A percentile compares a stretch with the other conserved stretches of the same genome.
phyloP scores from a whole-genome alignment of 768 basidiomycete genomes.

The Tylopilus subfusipes region DNA sequence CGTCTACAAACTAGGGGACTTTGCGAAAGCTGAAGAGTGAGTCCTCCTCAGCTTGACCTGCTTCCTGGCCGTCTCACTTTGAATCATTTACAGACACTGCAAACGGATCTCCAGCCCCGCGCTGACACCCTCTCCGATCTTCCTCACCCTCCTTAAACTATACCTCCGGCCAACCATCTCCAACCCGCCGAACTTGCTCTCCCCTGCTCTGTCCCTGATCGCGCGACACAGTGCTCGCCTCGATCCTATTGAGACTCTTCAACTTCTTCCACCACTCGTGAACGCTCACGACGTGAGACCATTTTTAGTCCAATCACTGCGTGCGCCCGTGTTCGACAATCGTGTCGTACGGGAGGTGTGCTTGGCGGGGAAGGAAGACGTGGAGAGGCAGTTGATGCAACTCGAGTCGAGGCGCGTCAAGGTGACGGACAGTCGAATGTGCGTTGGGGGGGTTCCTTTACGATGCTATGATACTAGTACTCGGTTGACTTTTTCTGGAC shows the following conservation, averaged over 20 bases:
- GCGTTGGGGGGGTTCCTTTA: conserved; percentile 28
- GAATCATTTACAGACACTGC: conserved; percentile 68
- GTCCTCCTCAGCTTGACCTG: conserved; percentile 20
- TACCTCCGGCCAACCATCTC: conserved; percentile 74
- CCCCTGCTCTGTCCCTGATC: conserved; percentile 86
- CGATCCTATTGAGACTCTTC: conserved; percentile 76
- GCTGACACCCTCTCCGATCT: conserved; percentile 59
- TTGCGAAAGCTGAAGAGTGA: conserved; percentile 85
- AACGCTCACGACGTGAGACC: conserved; percentile 73
- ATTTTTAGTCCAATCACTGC: conserved; percentile 71
- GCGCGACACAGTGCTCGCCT: conserved; percentile 78
- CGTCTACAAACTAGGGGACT: conserved; percentile 82
- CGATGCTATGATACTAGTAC: not conserved
- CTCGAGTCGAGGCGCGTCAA: conserved; percentile 82
- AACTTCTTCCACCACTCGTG: conserved; percentile 87
- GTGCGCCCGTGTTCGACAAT: conserved; percentile 66
- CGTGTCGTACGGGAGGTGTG: conserved; percentile 65
- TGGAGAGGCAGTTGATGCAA: conserved; percentile 67
- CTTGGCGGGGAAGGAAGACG: conserved; percentile 74
- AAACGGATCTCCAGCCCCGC: conserved; percentile 68
- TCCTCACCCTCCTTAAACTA: conserved; percentile 79
- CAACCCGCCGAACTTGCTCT: conserved; percentile 54
- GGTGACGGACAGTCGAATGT: conserved; percentile 92
- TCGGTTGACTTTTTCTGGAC: too few relatives aligned
- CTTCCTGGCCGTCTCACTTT: not conserved